Evolutionary conservation across 2,329 filamentous ascomycete genomes (phyloP), one percentile per base, ranked within the genome.

Genomic region (Ophiostoma sp.): DNA sequence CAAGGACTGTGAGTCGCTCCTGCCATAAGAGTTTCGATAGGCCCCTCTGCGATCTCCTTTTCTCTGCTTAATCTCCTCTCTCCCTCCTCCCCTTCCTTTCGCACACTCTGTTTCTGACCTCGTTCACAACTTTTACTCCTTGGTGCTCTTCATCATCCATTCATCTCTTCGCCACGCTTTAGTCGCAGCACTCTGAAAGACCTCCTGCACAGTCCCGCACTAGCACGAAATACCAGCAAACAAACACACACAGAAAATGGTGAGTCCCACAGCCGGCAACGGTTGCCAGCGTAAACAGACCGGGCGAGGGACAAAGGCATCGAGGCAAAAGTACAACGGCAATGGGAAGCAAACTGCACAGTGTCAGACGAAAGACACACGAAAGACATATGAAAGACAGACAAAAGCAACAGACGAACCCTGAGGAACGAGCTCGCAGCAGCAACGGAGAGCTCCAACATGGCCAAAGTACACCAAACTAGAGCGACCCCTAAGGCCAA

Each of bases 21-120:
- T 60, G 47, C 52, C 60, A 18, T 60, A 60, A 18, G 60, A 63
- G 60, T 41, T 55, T 58, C 64, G n/a, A 65, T 52, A 65, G 64
- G 36, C 64, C 63, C 63, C 41, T 52, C 64, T 52, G 44, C 16
- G 44, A 36, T 60, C 12, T 45, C 47, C 47, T 55, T 58, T 58
- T 58, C 36, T 44, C 49, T 60, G 65, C 65, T n/a, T 38, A 44
- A 36, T 42, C 45, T n/a, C n/a, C n/a, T n/a, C n/a, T n/a, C n/a
- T n/a, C 36, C 16, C 40, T 9, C 41, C 18, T n/a, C 42, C 42
- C 42, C n/a, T 47, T 38, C 18, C 63, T 18, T 40, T 63, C 27
- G 16, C 60, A 63, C 38, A 18, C 5, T 42, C n/a, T 40, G 16
- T 36, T 47, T 47, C 42, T 64, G 5, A 27, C 40, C 40, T 64